phyloP scores from a whole-genome alignment of 2,329 filamentous ascomycete species.

The Botryosphaeria dothidea region DNA sequence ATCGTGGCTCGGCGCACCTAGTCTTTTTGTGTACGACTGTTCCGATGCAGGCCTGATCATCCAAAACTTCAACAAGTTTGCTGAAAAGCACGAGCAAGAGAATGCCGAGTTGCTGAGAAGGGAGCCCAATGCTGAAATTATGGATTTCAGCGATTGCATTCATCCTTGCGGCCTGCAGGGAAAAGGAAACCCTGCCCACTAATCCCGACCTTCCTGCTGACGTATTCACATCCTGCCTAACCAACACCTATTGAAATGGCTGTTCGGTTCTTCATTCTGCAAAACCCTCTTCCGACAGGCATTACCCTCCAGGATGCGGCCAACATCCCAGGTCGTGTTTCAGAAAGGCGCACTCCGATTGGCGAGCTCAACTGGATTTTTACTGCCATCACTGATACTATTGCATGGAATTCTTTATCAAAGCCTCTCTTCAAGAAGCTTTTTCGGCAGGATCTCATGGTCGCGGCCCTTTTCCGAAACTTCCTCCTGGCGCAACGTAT shows the following conservation, averaged over 20 bases:
- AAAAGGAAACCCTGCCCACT: slow-evolving; percentile 90
- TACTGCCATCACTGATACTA: slow-evolving; percentile 97
- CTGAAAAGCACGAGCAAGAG: slow-evolving; percentile 91
- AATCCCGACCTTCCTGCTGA: slow-evolving; percentile 93
- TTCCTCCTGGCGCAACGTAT: slow-evolving; percentile 92
- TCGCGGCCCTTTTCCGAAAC: slow-evolving; percentile 95
- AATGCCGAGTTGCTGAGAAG: slow-evolving; percentile 73
- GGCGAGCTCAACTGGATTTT: slow-evolving; percentile 99
- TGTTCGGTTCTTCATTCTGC: slow-evolving; percentile 90
- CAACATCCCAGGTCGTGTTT: slow-evolving; percentile 85
- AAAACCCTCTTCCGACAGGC: slow-evolving; percentile 72
- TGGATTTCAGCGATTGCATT: slow-evolving; percentile 80
- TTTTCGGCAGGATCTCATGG: slow-evolving; percentile 96
- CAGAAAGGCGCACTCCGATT: slow-evolving; percentile 88
- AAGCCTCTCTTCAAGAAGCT: slow-evolving; percentile 93
- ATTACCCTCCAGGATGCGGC: slow-evolving; percentile 80
- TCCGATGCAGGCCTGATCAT: slow-evolving; percentile 96
- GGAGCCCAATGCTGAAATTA: slow-evolving; percentile 67
- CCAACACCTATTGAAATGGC: slow-evolving; percentile 98
- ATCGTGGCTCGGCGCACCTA: slow-evolving; percentile 94
- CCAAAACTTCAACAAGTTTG: slow-evolving; percentile 89
- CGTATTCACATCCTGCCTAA: slow-evolving; percentile 92
- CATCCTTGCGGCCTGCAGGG: slow-evolving; percentile 88
- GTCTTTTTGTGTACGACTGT: slow-evolving; percentile 96
- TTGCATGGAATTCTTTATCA: slow-evolving; percentile 94